phyloP scores from a whole-genome alignment of 495 filamentous ascomycete genomes.

The Parachaetomium inaequale region DNA sequence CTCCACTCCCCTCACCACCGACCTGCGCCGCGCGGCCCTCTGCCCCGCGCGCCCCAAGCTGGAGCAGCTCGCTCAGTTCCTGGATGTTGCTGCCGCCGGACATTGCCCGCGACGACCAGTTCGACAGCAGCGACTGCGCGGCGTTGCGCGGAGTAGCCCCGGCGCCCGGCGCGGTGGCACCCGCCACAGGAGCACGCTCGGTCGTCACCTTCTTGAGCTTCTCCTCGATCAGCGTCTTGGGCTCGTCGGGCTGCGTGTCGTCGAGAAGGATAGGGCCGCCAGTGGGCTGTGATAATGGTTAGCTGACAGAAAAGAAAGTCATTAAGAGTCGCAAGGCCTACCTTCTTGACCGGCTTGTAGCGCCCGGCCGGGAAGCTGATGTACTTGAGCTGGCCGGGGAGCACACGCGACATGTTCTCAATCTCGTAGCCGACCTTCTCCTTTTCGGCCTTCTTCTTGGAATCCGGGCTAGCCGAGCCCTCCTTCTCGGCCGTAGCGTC shows the following conservation, averaged over 20 bases:
- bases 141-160: slow-evolving; percentile 17
- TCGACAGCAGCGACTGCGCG: slow-evolving; percentile 19
- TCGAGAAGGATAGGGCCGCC: slow-evolving; percentile 86
- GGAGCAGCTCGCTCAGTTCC: slow-evolving; percentile 41
- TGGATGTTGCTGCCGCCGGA: slow-evolving; percentile 10
- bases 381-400: slow-evolving; percentile 91
- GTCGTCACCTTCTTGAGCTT: slow-evolving; percentile 75
- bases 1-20: slow-evolving; percentile 43
- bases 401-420: slow-evolving; percentile 93
- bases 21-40: slow-evolving; percentile 17
- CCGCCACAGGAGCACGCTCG: slow-evolving; percentile 56
- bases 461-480: slow-evolving; percentile 43
- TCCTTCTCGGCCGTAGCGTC: slow-evolving; percentile 56
- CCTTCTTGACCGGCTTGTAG: slow-evolving; percentile 95
- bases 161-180: slow-evolving; percentile 27
- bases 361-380: slow-evolving; percentile 84
- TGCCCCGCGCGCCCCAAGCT: slow-evolving; percentile 16
- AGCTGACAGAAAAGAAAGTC: slow-evolving; percentile 29
- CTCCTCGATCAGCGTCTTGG: slow-evolving; percentile 76
- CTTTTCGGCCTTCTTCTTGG: slow-evolving; percentile 85
- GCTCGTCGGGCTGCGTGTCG: slow-evolving; percentile 77
- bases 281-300: slow-evolving; percentile 65
- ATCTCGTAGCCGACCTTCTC: slow-evolving; percentile 95
- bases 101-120: slow-evolving; percentile 10
- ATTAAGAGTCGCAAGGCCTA: slow-evolving; percentile 43